phyloP scores from a whole-genome alignment of 176 grass and related monocot genomes.

The Phragmites australis region DNA sequence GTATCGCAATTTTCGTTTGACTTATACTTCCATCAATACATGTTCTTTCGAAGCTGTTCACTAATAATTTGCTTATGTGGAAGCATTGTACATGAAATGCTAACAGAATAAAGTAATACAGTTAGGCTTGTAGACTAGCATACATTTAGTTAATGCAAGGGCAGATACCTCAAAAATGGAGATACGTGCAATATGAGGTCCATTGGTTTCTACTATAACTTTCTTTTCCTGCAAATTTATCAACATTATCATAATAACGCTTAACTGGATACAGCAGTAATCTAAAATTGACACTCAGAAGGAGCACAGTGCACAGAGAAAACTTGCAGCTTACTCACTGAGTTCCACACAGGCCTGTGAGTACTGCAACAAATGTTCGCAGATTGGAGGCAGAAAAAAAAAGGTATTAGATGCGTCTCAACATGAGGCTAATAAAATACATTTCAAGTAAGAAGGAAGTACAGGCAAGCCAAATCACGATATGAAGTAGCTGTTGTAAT shows the following conservation, averaged over 20 bases:
- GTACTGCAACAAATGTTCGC: conserved; percentile 54
- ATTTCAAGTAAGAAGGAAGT: conserved; percentile 6
- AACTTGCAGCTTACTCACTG: conserved; percentile 63
- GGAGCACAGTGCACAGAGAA: not conserved
- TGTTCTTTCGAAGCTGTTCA: not conserved
- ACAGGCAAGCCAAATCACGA: not conserved
- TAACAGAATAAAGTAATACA: not conserved
- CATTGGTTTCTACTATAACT: conserved; percentile 80
- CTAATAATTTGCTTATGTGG: not conserved
- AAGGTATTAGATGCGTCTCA: not conserved
- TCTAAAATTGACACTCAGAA: conserved; percentile 5
- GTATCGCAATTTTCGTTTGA: not conserved
- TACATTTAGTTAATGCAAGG: conserved; percentile 14
- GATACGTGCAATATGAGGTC: conserved; percentile 79
- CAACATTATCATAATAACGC: not conserved
- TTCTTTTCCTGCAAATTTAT: conserved; percentile 82
- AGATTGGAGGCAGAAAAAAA: conserved; percentile 20
- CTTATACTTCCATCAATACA: conserved; percentile 10
- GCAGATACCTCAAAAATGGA: conserved; percentile 90
- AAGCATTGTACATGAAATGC: conserved; percentile 5
- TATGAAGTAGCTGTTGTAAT: not conserved
- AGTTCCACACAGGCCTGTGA: conserved; percentile 76
- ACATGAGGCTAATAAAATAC: not conserved
- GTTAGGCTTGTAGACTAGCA: not conserved
- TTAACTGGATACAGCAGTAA: not conserved